Base-by-base conservation (phyloP, 2,329 filamentous ascomycete species). In the Sclerotinia minor region DNA sequence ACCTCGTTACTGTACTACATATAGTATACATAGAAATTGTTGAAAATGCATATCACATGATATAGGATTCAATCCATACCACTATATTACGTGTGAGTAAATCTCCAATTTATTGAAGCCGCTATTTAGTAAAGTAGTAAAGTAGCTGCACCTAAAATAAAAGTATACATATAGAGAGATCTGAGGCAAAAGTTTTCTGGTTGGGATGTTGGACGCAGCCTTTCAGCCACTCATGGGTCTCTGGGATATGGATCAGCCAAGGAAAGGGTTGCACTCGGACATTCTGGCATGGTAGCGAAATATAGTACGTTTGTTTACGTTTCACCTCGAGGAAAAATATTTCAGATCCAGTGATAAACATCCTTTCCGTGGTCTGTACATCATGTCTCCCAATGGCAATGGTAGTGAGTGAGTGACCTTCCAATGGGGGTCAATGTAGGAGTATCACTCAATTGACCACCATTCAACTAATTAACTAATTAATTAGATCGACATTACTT, bases 171-270 rank as follows among this genome's bases (percentile, higher is more conserved):
- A 11, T 38, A 54, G 5, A 19, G 32, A 54, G 52, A 54, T 54
- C 52, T n/a, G 52, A 32, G 52, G 52, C 52, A 44, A 58, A 44
- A 58, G 26, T 26, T 45, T 58, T 59, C 29, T 59, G 57, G 57
- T 47, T 47, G 24, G 21, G 35, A 47, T 59, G 38, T 26, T 32
- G 17, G 24, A 45, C 26, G 26, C 58, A 49, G 58, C 38, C 17
- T 21, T 41, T 26, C 50, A 65, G 63, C 63, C 63, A 65, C 63
- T 45, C 29, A 65, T 35, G n/a, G n/a, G 24, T 65, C 57, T 32
- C 38, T 57, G 44, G 59, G 38, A 35, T 50, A 50, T 19, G 24
- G 26, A 15, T 15, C 19, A 15, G 52, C 19, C 52, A 54, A 13
- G 52, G 9, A 54, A n/a, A 47, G 45, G 21, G 53, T 32, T 35